Evolutionary conservation across 2,329 filamentous ascomycete genomes (phyloP).

Genomic region (Pseudofabraea citricarpa): DNA sequence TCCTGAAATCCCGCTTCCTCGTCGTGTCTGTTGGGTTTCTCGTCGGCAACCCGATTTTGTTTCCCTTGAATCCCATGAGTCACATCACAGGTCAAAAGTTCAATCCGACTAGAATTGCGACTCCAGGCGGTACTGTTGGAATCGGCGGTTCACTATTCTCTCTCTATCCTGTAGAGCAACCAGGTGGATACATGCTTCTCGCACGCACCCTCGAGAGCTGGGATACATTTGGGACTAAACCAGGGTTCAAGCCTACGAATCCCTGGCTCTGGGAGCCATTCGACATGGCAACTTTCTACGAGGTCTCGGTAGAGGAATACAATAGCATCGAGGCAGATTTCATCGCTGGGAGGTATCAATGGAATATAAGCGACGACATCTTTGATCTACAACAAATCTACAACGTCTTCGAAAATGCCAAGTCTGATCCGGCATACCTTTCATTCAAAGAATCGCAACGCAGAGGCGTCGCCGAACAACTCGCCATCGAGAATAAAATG

Average conservation of each 20-base stretch:
- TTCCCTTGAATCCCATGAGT: slow-evolving; percentile 23
- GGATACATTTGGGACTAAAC: slow-evolving; percentile 29
- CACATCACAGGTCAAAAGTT: slow-evolving; percentile 27
- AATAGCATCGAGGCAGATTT: slow-evolving; percentile 24
- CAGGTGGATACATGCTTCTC: slow-evolving; percentile 35
- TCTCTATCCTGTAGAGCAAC: slow-evolving; percentile 33
- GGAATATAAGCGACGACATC: slow-evolving; percentile 21
- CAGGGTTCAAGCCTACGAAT: slow-evolving; percentile 23
- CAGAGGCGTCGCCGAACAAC: slow-evolving; percentile 15
- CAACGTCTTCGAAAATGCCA: slow-evolving; percentile 15
- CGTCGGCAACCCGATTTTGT: slow-evolving; percentile 31
- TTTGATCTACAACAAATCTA: slow-evolving; percentile 28
- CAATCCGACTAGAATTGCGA: slow-evolving; percentile 32
- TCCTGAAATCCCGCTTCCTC: slow-evolving; percentile 30
- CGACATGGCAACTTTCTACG: slow-evolving; percentile 30
- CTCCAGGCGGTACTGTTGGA: slow-evolving; percentile 32
- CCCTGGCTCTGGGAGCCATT: slow-evolving; percentile 35
- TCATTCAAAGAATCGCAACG: slow-evolving; percentile 9
- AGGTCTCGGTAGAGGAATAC: slow-evolving; percentile 30
- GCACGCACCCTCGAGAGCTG: slow-evolving; percentile 30
- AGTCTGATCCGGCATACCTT: slow-evolving; percentile 13
- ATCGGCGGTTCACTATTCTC: slow-evolving; percentile 31
- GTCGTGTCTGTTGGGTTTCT: slow-evolving; percentile 32
- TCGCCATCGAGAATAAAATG: slow-evolving; percentile 23
- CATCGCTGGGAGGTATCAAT: slow-evolving; percentile 26